Percentiles rank a stretch among this genome's conserved stretches.
These are phyloP conservation scores for Penicillium maclennaniae DNA, from an alignment of 495 filamentous ascomycete species.

Conservation along the genomic window DNA sequence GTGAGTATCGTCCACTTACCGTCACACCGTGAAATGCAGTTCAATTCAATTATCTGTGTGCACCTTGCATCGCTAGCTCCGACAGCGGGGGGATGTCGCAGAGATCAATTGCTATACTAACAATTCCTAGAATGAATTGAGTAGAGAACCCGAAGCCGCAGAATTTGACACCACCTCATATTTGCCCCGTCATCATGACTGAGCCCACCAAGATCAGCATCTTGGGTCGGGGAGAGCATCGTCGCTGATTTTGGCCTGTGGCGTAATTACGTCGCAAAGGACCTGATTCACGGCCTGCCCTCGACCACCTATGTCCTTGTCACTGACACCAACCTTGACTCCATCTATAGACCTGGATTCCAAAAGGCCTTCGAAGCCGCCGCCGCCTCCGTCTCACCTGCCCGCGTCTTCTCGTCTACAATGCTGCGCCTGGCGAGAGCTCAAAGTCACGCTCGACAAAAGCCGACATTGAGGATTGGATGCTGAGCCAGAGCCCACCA, in stretches of 20 bases:
- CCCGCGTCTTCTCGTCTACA: constrained; percentile 73
- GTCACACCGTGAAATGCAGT: background rate
- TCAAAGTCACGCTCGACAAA: constrained; percentile 92
- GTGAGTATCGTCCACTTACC: constrained; percentile 3
- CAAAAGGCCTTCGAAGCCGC: constrained; percentile 62
- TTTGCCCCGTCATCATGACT: constrained; percentile 27
- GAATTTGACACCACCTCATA: constrained; percentile 1
- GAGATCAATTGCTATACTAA: constrained; percentile 15
- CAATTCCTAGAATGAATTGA: constrained; percentile 36
- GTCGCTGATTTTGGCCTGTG: constrained; percentile 90
- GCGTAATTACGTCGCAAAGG: constrained; percentile 73
- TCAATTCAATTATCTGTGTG: constrained; percentile 1
- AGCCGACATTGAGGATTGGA: constrained; percentile 95
- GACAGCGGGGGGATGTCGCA: constrained; percentile 17
- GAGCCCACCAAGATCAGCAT: constrained; percentile 52
- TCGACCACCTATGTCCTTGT: constrained; percentile 94
- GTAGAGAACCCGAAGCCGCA: constrained; percentile 9
- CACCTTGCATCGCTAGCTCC: constrained; percentile 23
- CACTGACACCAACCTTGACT: constrained; percentile 88
- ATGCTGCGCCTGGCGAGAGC: constrained; percentile 85
- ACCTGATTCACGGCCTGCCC: constrained; percentile 70
- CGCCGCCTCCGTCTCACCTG: constrained; percentile 48
- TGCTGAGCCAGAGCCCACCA: constrained; percentile 68
- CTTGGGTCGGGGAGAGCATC: constrained; percentile 69
- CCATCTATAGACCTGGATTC: constrained; percentile 76